Evolutionary conservation across 1,139 yeast species (phyloP).

Genomic region (Yamadazyma sp.): DNA sequence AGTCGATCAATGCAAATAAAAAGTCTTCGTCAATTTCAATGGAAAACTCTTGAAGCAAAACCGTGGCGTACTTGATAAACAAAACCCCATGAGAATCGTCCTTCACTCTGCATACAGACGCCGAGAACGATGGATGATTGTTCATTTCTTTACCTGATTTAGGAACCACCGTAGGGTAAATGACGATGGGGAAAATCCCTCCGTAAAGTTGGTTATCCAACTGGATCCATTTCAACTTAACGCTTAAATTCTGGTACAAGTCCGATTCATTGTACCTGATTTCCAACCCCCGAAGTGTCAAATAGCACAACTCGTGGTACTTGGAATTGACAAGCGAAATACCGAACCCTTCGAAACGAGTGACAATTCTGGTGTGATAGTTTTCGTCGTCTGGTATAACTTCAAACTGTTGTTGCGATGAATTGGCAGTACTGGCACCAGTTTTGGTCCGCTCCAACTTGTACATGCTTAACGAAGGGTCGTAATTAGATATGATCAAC

Average conservation of each 20-base stretch:
- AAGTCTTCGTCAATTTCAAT: conserved; percentile 94
- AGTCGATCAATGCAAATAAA: conserved; percentile 77
- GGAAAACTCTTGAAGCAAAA: conserved; percentile 86
- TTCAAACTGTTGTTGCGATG: conserved; percentile 55
- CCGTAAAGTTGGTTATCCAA: conserved; percentile 90
- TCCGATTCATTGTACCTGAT: conserved; percentile 82
- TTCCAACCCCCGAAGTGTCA: conserved; percentile 80
- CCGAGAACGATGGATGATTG: conserved; percentile 87
- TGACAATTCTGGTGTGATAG: conserved; percentile 57
- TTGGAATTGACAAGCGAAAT: conserved; percentile 75
- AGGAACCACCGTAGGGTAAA: conserved; percentile 92
- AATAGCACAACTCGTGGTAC: conserved; percentile 76
- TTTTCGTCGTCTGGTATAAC: conserved; percentile 69
- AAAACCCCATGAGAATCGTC: conserved; percentile 90
- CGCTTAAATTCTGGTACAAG: conserved; percentile 73
- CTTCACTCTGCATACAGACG: conserved; percentile 77
- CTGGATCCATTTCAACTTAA: conserved; percentile 92
- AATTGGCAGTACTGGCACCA: conserved; percentile 31
- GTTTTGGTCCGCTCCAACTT: conserved; percentile 43
- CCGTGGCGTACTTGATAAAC: conserved; percentile 87
- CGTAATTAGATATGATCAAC: conserved; percentile 78
- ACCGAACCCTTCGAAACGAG: conserved; percentile 85
- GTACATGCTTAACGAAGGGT: conserved; percentile 73
- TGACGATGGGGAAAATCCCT: conserved; percentile 80
- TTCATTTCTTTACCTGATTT: conserved; percentile 82